phyloP scores from a whole-genome alignment of 352 stramenopile genomes.

The Globisporangium yorkense region DNA sequence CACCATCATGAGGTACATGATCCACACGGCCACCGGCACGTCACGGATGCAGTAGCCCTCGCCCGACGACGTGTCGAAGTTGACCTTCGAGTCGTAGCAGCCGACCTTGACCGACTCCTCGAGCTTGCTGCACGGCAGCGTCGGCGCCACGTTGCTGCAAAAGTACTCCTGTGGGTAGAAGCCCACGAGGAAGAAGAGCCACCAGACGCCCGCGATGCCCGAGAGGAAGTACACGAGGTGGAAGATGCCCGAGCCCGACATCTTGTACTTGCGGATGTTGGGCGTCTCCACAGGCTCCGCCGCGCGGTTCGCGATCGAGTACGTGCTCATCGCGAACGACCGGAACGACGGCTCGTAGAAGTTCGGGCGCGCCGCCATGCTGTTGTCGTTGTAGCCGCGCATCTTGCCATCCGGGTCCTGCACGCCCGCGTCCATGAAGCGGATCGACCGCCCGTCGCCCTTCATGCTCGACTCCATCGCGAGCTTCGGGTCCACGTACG shows the following conservation, averaged over 20 bases:
- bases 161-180: slow-evolving; percentile 84
- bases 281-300: slow-evolving; percentile 83
- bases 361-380: slow-evolving; percentile 51
- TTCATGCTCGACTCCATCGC: slow-evolving; percentile 69
- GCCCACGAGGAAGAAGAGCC: slow-evolving; percentile 71
- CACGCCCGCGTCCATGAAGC: slow-evolving; percentile 83
- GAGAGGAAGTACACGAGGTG: slow-evolving; percentile 84
- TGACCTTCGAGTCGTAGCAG: slow-evolving; percentile 65
- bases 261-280: slow-evolving; percentile 91
- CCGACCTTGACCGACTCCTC: slow-evolving; percentile 36
- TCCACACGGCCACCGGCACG: slow-evolving; percentile 53
- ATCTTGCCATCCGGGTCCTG: slow-evolving; percentile 83
- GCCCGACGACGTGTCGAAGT: slow-evolving; percentile 54
- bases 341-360: slow-evolving; percentile 88
- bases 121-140: slow-evolving; percentile 56
- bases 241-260: slow-evolving; percentile 80
- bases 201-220: slow-evolving; percentile 57
- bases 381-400: slow-evolving; percentile 75
- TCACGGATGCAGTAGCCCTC: slow-evolving; percentile 80
- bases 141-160: slow-evolving; percentile 64
- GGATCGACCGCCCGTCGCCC: slow-evolving; percentile 74
- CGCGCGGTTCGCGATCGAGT: slow-evolving; percentile 85
- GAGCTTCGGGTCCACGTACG: slow-evolving; percentile 84
- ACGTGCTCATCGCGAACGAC: slow-evolving; percentile 87
- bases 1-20: slow-evolving; percentile 85